Evolutionary conservation across 1,284 basidiomycete genomes (phyloP), one percentile per base, ranked within the genome.

Genomic region (Stereum hirsutum): DNA sequence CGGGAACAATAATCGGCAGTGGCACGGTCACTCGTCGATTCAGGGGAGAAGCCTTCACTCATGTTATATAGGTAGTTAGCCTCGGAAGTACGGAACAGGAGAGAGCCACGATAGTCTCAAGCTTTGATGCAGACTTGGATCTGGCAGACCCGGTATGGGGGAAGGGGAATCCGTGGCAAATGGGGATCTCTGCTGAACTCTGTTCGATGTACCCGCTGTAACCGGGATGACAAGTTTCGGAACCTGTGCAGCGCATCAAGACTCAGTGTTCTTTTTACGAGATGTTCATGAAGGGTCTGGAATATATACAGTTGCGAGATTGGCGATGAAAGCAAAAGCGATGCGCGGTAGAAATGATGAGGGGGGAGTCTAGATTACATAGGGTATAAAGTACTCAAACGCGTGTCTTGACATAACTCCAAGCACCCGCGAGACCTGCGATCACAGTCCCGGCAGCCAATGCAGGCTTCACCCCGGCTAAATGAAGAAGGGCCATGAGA

Each of bases 401-500:
- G 59, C 70, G 80, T 64, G 76, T 83, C 75, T 96, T 96, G 64
- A 90, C 78, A 67, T 81, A 83, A 65, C 90, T 92, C 93, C 94
- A 97, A 47, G 82, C 66, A 46, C 91, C 92, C 49, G 92, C 93
- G 56, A 82, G 71, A 50, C 78, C 86, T 54, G 93, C 92, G 68
- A 94, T 86, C 55, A 97, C 67, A 43, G 84, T 83, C 43, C 89
- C 91, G 50, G 94, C 89, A 48, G 89, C 87, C 49, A 93, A 64
- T 53, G 89, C 89, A 52, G 94, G 89, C 59, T 80, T 83, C 44
- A 94, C 71, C 49, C 96, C 95, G 63, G 94, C 94, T 95, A 63
- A 49, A 52, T 56, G 49, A 54, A 50, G 49, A 54, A 50, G 56
- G 63, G 54, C 66, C 60, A 62, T 63, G 52, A 52, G 57, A 60